Percentiles rank a stretch among this genome's conserved stretches.
phyloP scores from a whole-genome alignment of 2,329 filamentous ascomycete genomes.

The Byssothecium circinans region DNA sequence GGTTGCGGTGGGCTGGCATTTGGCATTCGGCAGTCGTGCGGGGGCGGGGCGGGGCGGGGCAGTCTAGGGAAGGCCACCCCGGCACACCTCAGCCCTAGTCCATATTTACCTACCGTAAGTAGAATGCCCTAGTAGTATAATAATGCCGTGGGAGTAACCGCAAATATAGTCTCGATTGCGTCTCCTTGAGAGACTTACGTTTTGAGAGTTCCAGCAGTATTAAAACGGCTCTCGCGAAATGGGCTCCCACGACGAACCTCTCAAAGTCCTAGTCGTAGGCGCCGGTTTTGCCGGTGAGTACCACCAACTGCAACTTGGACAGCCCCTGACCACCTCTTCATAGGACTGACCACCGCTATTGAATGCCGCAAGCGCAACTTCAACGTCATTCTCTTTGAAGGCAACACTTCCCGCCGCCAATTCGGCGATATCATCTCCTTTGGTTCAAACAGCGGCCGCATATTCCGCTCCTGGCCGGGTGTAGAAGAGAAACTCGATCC shows the following conservation, averaged over 20 bases:
- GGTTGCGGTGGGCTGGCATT: background rate
- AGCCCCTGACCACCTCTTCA: too few relatives aligned
- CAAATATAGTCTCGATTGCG: too few relatives aligned
- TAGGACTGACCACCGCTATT: conserved; percentile 61
- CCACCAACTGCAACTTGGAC: too few relatives aligned
- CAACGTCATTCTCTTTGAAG: conserved; percentile 58
- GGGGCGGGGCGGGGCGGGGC: conserved; percentile 4
- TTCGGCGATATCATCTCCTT: conserved; percentile 65
- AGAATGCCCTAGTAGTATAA: too few relatives aligned
- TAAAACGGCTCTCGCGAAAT: background rate
- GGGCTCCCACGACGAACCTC: background rate
- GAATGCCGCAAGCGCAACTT: conserved; percentile 63
- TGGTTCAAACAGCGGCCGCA: conserved; percentile 61
- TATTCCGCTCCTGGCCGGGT: conserved; percentile 54
- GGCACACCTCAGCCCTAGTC: conserved; percentile 2
- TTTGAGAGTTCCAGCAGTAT: too few relatives aligned
- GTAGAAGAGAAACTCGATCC: conserved; percentile 52
- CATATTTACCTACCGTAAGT: too few relatives aligned
- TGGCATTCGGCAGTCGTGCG: conserved; percentile 5
- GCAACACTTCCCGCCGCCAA: conserved; percentile 55
- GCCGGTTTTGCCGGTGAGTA: conserved; percentile 50
- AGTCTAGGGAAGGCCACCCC: conserved; percentile 2
- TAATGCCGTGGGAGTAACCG: too few relatives aligned
- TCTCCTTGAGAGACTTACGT: too few relatives aligned
- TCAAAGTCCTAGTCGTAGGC: conserved; percentile 46